These are phyloP conservation scores for Solanum hybrid DNA, from an alignment of 305 asterid genomes.

Conservation along the genomic window DNA sequence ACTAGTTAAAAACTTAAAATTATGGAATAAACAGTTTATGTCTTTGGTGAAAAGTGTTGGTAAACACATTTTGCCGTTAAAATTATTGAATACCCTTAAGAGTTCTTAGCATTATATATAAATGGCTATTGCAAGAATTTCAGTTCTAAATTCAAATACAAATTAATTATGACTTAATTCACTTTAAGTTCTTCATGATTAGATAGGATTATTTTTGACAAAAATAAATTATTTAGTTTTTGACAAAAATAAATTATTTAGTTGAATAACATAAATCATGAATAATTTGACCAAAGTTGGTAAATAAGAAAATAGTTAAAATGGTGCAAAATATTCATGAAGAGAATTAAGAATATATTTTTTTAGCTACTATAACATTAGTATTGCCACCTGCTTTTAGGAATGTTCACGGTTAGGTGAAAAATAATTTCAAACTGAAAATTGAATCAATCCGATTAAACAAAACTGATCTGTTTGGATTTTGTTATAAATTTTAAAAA, in stretches of 20 bases:
- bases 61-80: background rate
- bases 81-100: background rate
- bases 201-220: background rate
- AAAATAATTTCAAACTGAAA: background rate
- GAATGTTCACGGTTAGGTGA: background rate
- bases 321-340: background rate
- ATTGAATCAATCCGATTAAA: background rate
- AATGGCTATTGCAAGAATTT: background rate
- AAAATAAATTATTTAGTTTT: background rate
- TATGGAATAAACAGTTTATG: background rate
- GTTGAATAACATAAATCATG: background rate
- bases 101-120: background rate
- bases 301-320: background rate
- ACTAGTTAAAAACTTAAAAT: background rate
- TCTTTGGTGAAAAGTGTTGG: background rate
- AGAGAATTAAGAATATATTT: background rate
- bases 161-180: background rate
- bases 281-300: background rate
- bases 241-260: background rate
- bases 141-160: background rate
- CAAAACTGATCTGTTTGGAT: background rate
- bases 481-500: background rate
- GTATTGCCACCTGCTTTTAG: background rate
- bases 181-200: background rate
- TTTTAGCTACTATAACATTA: background rate